A percentile compares a stretch with the other conserved stretches of the same genome.
These are phyloP conservation scores for Jasminum sambac DNA, from an alignment of 257 asterid species.

Conservation along the genomic window DNA sequence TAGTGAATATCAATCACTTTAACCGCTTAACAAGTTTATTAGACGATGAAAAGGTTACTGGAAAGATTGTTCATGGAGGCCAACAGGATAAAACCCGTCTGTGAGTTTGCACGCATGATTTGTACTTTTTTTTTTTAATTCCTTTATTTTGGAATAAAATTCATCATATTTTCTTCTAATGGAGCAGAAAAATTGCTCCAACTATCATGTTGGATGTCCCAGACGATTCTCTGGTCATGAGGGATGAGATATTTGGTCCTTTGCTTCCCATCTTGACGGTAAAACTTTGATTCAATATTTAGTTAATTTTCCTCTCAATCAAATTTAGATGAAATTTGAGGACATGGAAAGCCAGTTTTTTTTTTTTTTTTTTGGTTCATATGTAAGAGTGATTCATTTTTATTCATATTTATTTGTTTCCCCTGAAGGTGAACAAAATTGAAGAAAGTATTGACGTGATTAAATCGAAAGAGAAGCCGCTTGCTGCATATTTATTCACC, in stretches of 20 bases:
- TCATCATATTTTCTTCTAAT: not conserved
- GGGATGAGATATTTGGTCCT: constrained; percentile 92
- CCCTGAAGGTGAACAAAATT: constrained; percentile 58
- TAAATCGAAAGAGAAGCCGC: constrained; percentile 75
- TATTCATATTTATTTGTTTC: not conserved
- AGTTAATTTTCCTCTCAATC: not conserved
- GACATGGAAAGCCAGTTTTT: not conserved
- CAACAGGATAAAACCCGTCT: constrained; percentile 58
- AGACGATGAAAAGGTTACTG: constrained; percentile 73
- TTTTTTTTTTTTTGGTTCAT: not conserved
- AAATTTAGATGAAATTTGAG: too few species aligned
- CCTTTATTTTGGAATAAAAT: constrained; percentile 2
- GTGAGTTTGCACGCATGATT: constrained; percentile 51
- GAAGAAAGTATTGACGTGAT: constrained; percentile 61
- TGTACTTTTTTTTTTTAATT: not conserved
- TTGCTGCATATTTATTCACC: constrained; percentile 86
- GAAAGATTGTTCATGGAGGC: constrained; percentile 84
- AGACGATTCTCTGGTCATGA: constrained; percentile 68
- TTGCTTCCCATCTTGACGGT: constrained; percentile 84
- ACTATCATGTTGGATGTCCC: constrained; percentile 80
- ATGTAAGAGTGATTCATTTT: not conserved
- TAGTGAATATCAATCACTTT: constrained; percentile 68
- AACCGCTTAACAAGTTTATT: constrained; percentile 57
- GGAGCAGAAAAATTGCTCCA: constrained; percentile 75
- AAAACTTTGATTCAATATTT: constrained; percentile 20